Evolutionary conservation across 805 yeast species (phyloP), one percentile per base, ranked within the genome.

Genomic region (Nakazawaea sp.): DNA sequence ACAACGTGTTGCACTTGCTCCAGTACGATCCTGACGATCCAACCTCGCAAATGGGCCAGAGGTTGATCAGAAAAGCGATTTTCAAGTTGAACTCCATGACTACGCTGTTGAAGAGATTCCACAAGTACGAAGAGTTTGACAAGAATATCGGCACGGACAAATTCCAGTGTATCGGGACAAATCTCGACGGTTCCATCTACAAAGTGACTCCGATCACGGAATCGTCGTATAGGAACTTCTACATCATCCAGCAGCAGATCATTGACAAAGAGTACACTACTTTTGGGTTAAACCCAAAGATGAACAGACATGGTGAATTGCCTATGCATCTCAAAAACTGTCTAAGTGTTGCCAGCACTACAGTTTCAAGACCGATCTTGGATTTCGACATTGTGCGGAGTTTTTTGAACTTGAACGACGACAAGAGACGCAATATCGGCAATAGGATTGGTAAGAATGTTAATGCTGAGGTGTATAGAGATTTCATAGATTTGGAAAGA

Each of bases 21-120:
- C 85, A 84, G 50, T 92, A 85, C 53, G 95, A 92, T 45, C 97
- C 97, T 0, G 96, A 89, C 44, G 95, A 87, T 51, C 83, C 92
- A 0, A 69, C 71, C 17, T 86, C 97, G 1, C 59, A 78, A 30
- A 78, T 86, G 38, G 97, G 97, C 5, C 85, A 81, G 45, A 64
- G 77, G 43, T 65, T 92, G 36, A 59, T 90, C 12, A 75, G 79
- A 38, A 75, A 77, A 45, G 70, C 89, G 0, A 76, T 83, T 12
- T 81, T 89, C 53, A 77, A 78, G 48, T 60, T 78, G 17, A 87
- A 89, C 47, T 68, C 78, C 12, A 52, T 66, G 4, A 73, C 81
- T 2, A 75, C 80, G 0, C 65, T 72, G 43, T 62, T 80, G 72
- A 42, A 47, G 11, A 60, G 61, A 2, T 38, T 59, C 10, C 48